phyloP scores from a whole-genome alignment of 495 filamentous ascomycete genomes.

The Daldinia concentrica region DNA sequence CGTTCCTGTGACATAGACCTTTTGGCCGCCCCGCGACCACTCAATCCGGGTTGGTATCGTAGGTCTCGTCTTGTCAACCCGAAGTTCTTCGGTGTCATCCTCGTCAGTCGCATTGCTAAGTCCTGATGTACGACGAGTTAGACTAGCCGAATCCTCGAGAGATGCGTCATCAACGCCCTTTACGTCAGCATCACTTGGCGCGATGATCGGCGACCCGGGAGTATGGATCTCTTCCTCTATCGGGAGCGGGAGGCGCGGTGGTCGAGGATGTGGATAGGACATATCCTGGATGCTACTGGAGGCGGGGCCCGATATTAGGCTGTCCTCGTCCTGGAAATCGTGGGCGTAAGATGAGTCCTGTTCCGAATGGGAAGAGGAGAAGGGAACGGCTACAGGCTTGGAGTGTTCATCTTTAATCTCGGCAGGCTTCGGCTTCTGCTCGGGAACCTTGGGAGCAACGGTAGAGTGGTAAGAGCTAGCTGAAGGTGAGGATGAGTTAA shows the following conservation, averaged over 20 bases:
- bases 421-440: conserved; percentile 50
- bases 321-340: conserved; percentile 51
- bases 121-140: conserved; percentile 63
- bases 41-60: conserved; percentile 83
- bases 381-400: conserved; percentile 64
- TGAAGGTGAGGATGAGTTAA: conserved; percentile 50
- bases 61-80: conserved; percentile 67
- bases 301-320: conserved; percentile 46
- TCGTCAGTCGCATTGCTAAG: conserved; percentile 81
- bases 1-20: conserved; percentile 95
- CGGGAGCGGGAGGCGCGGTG: conserved; percentile 87
- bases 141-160: conserved; percentile 58
- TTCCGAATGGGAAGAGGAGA: conserved; percentile 55
- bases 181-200: conserved; percentile 67
- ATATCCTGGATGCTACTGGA: conserved; percentile 62
- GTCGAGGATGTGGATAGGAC: conserved; percentile 69
- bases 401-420: conserved; percentile 53
- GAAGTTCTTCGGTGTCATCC: conserved; percentile 78
- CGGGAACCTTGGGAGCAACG: conserved; percentile 26
- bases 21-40: conserved; percentile 82
- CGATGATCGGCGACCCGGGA: conserved; percentile 84
- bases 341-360: conserved; percentile 48
- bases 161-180: conserved; percentile 59
- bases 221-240: conserved; percentile 88
- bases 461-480: conserved; percentile 41